Evolutionary conservation across 805 yeast genomes (phyloP), one percentile per base, ranked within the genome.

Genomic region (Kazachstania kunashirensis): DNA sequence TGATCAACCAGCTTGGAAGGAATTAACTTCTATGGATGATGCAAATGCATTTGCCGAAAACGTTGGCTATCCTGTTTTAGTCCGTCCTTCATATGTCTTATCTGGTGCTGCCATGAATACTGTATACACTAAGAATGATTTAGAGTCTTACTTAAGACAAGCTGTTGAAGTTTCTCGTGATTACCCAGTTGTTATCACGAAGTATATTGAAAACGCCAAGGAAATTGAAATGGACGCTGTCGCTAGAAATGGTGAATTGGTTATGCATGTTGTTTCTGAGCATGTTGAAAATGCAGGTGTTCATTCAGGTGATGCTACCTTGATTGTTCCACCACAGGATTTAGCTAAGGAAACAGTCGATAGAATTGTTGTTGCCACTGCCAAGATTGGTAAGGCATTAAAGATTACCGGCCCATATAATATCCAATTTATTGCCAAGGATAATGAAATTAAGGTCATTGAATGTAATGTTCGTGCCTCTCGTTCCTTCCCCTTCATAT

Each of bases 71-170:
- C 98, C 98, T 34, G 97, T 89, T 27, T 70, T 89, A 50, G 97
- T 89, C 35, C 84, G 98, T 70, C 98, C 98, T 21, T 88, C 96
- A 17, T 89, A 89, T 57, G 98, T 89, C 27, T 69, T 89, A 45
- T 85, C 96, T 29, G 98, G 98, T 68, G 98, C 98, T 49, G 98
- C 98, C 40, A 89, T 89, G 98, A 86, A 86, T 66, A 86, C 95
- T 30, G 95, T 88, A 39, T 85, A 86, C 68, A 77, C 95, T 23
- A 72, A 74, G 55, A 92, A 80, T 50, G 97, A 89, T 58, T 71
- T 89, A 57, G 94, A 82, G 32, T 75, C 81, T 12, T 86, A 85
- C 62, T 70, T 89, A 61, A 72, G 82, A 41, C 95, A 92, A 62
- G 98, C 98, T 38, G 96, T 84, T 39, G 95, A 86, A 49, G 97